Base-by-base conservation (phyloP, 345 rosid genomes). In the Microcos paniculata region DNA sequence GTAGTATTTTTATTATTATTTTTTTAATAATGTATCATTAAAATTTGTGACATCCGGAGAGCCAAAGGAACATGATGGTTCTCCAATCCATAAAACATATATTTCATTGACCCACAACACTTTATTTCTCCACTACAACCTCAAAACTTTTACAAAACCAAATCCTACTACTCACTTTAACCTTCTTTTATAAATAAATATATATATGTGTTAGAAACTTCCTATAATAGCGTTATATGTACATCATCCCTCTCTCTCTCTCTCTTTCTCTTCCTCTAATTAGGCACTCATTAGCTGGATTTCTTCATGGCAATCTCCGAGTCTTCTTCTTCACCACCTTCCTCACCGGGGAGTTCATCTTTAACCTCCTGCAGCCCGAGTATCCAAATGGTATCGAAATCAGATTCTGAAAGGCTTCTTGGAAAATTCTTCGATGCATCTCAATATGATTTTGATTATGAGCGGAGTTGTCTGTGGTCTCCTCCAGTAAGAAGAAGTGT, bases 381-480 rank as follows among this genome's bases (percentile, higher is more conserved):
- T 26, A 71, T 88, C 59, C 97, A 91, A 56, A 26, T 76, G 8
- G 97, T 91, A 24, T 70, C 94, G 5, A 88, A 85, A 81, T 78
- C 83, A 4, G 88, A 84, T 9, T 91, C 97, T 15, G 90, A 90
- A 79, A 43, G 83, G 69, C 87, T 91, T 56, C 94, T 90, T 0
- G 49, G 82, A 0, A 91, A 91, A 76, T 91, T 88, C 85, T 86
- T 65, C 26, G 94, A 91, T 58, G 92, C 84, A 19, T 84, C 82
- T 6, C 88, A 87, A 62, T 92, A 80, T 31, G 90, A 85, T 48
- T 92, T 92, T 59, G 93, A 92, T 71, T 83, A 84, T 63, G 84
- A 83, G 77, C 72, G 63, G 56, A 90, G 97, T 14, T 86, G 89
- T n/a, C 51, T 92, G 43, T 92, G 97, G 97, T 92, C 97, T 82